Evolutionary conservation across 2,329 filamentous ascomycete genomes (phyloP), one percentile per base, ranked within the genome.

Genomic region (Cladosporium sp.): DNA sequence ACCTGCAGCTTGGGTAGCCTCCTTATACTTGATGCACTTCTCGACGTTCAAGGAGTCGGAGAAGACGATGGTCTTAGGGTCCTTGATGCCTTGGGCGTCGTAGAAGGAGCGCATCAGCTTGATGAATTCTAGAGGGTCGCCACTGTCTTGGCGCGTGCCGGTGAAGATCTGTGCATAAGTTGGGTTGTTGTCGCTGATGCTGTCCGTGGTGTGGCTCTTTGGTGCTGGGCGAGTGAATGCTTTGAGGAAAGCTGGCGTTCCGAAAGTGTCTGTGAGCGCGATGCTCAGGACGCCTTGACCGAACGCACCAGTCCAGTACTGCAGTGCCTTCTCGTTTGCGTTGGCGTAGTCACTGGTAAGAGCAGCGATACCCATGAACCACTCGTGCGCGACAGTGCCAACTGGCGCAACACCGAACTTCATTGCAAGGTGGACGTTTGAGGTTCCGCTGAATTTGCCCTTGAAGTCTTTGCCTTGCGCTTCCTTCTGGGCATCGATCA

Each of bases 301-400:
- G 71, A 97, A 99, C 61, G 90, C 96, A 55, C 87, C 86, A 36
- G 96, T 84, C 94, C 94, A 99, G 72, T 95, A 91, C 59, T 85
- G 82, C 65, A 99, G 78, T 0, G 91, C 92, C 63, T 88, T 82
- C 72, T 96, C 91, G 38, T 92, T 96, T 3, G 94, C 92, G 62
- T 83, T 81, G 66, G 85, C 83, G 71, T 99, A 99, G 74, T 97
- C 84, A 63, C 90, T 83, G 4, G 88, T 90, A 66, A 97, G 91
- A 39, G 94, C 92, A 0, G 94, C 94, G 63, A 96, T 93, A 42
- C 91, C 92, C 94, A 99, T 99, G 79, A 97, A 97, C 94, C 94
- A 99, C 76, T 99, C 94, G 70, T 99, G 94, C 0, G 94, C 94
- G 1, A 90, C 87, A 0, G 94, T 99, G 5, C 94, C 94, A 12